A percentile compares a stretch with the other conserved stretches of the same genome.
Conservation (phyloP, 2,329 filamentous ascomycete genomes). For the Cladosporium sphaerospermum region DNA sequence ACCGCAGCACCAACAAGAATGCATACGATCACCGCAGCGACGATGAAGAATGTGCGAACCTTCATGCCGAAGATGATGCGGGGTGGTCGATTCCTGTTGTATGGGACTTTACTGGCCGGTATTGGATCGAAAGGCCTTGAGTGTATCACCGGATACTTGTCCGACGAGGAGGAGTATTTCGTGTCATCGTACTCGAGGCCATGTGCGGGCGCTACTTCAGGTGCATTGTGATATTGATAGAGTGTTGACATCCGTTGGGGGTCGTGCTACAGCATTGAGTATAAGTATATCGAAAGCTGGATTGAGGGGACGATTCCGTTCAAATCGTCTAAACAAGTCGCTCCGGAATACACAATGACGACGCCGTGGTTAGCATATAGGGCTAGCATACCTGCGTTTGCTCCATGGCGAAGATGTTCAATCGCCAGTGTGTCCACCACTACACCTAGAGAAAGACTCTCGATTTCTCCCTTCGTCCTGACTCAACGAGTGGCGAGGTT, state of each 20-base stretch:
- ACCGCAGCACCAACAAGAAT: conserved; percentile 33
- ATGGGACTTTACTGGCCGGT: conserved; percentile 18
- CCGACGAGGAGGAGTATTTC: conserved; percentile 27
- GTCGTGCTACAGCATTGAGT: background rate
- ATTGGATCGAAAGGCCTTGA: conserved; percentile 18
- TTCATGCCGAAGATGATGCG: conserved; percentile 37
- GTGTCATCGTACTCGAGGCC: conserved; percentile 35
- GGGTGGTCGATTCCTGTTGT: conserved; percentile 27
- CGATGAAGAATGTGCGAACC: conserved; percentile 30
- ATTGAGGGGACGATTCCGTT: background rate
- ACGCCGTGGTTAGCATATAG: no score
- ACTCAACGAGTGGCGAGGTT: no score
- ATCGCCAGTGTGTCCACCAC: background rate
- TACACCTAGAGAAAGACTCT: no score
- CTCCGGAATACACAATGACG: background rate
- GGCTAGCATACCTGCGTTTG: background rate
- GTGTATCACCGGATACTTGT: conserved; percentile 32
- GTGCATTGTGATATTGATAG: conserved; percentile 36
- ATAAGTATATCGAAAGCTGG: background rate
- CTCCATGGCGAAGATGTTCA: background rate
- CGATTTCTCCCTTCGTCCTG: no score
- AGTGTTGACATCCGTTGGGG: conserved; percentile 26
- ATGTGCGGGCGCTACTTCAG: conserved; percentile 33
- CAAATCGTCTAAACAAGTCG: background rate
- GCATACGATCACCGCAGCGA: conserved; percentile 26